These are phyloP conservation scores for Suillus americanus DNA, from an alignment of 768 basidiomycete species.

Conservation along the genomic window DNA sequence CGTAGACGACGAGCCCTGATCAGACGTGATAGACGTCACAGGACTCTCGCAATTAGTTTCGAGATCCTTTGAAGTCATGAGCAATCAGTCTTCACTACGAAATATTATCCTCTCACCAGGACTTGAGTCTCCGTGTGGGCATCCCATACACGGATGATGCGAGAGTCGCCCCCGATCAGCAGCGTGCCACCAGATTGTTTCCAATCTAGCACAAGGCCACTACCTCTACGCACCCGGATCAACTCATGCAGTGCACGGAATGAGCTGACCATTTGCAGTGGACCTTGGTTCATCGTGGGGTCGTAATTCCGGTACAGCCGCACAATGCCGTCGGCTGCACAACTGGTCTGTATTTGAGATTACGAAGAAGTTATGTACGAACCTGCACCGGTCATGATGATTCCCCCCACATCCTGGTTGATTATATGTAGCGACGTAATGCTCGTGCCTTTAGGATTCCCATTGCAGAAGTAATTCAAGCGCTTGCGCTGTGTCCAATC, in stretches of 20 bases:
- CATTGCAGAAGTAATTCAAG: conserved; percentile 85
- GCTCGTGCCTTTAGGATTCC: conserved; percentile 75
- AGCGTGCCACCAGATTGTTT: conserved; percentile 84
- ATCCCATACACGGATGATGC: conserved; percentile 91
- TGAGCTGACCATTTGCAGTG: conserved; percentile 89
- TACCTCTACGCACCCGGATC: conserved; percentile 70
- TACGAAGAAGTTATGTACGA: conserved; percentile 22
- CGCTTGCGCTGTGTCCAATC: conserved; percentile 87
- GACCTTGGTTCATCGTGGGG: conserved; percentile 61
- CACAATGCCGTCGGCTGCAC: conserved; percentile 84
- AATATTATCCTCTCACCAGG: conserved; percentile 48
- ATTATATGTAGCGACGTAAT: conserved; percentile 91
- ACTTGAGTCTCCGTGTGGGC: conserved; percentile 83
- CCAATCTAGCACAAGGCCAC: conserved; percentile 91
- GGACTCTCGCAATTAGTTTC: conserved; percentile 89
- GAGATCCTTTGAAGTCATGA: conserved; percentile 59
- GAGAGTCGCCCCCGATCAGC: conserved; percentile 89
- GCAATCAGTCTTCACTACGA: conserved; percentile 1
- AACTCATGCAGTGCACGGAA: conserved; percentile 87
- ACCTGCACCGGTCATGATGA: conserved; percentile 88
- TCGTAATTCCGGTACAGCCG: conserved; percentile 94
- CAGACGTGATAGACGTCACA: conserved; percentile 81
- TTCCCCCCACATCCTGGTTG: conserved; percentile 92
- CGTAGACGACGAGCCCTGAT: conserved; percentile 70
- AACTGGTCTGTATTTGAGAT: conserved; percentile 4